Evolutionary conservation across 2,329 filamentous ascomycete species (phyloP), one percentile per base, ranked within the genome.

Genomic region (Coniochaeta sp.): DNA sequence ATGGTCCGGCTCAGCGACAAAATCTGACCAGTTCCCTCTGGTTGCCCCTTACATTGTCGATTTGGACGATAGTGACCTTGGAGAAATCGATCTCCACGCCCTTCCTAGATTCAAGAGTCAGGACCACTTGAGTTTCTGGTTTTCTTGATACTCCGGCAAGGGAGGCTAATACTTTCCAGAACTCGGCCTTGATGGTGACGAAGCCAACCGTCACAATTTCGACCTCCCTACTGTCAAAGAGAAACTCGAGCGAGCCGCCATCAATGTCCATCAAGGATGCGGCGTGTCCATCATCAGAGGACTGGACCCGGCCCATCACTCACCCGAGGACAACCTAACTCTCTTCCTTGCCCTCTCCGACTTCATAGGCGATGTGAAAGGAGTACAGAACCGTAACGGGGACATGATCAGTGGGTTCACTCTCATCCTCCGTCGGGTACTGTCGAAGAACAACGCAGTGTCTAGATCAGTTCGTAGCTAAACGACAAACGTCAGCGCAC

Each of bases 201-300:
- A 73, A 5, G 70, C 79, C 28, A 69, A 63, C 17, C 62, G 59
- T 1, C 67, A 71, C 17, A 76, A 68, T 60, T 82, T 82, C 60
- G 71, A 71, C 1, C 71, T 82, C 1, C 75, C 76, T 0, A 66
- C 54, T 1, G 64, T 81, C 16, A 67, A 65, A 9, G 47, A 65
- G 0, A 68, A 64, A 6, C 76, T 82, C 24, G 58, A 70, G 7
- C 60, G 67, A 14, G 73, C 72, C 19, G 69, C 75, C 3, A 57
- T 66, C 12, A 67, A 70, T 24, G 60, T 82, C 28, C 75, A 81
- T 60, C 62, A 69, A 9, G 77, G 77, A 3, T 67, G 64, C 8
- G 85, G 84, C 0, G 78, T 88, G 63, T 77, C 77, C 57, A 75
- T 87, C 9, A 67, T 88, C 43, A 77, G 78, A 6, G 85, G 85